These are phyloP conservation scores for Scheffersomyces segobiensis DNA, from an alignment of 1,139 yeast species.

Conservation along the genomic window DNA sequence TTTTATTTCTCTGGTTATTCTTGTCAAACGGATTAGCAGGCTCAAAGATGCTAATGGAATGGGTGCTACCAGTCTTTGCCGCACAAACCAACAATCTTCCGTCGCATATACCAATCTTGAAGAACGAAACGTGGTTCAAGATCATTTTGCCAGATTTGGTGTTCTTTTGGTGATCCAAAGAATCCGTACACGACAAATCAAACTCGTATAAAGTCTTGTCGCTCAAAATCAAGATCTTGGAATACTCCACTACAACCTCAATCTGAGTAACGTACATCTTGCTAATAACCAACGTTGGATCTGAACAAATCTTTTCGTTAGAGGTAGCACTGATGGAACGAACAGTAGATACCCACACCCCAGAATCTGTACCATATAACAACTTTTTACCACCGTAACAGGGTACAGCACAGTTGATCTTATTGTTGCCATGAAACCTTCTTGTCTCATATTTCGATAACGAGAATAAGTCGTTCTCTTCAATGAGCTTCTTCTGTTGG, in stretches of 20 bases:
- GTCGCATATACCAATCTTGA: conserved; percentile 89
- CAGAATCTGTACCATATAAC: conserved; percentile 88
- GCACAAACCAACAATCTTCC: conserved; percentile 89
- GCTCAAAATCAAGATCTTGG: conserved; percentile 74
- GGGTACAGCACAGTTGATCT: conserved; percentile 90
- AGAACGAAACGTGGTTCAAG: conserved; percentile 81
- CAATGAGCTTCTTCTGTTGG: conserved; percentile 75
- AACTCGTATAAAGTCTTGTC: conserved; percentile 85
- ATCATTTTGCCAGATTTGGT: conserved; percentile 77
- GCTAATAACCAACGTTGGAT: conserved; percentile 77
- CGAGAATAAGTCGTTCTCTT: conserved; percentile 77
- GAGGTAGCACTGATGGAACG: conserved; percentile 46
- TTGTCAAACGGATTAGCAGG: conserved; percentile 63
- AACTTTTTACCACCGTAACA: conserved; percentile 93
- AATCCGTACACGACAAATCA: conserved; percentile 68
- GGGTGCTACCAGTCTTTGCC: conserved; percentile 74
- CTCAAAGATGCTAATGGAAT: conserved; percentile 83
- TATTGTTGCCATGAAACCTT: conserved; percentile 67
- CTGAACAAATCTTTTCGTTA: conserved; percentile 55
- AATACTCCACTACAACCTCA: conserved; percentile 90
- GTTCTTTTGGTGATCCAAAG: conserved; percentile 68
- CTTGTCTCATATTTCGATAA: conserved; percentile 71
- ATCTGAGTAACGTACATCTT: conserved; percentile 82
- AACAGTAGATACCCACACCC: conserved; percentile 78
- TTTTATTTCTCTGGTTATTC: conserved; percentile 57